These are phyloP conservation scores for Halophytophthora polymorphica DNA, from an alignment of 352 stramenopile species.

Conservation along the genomic window DNA sequence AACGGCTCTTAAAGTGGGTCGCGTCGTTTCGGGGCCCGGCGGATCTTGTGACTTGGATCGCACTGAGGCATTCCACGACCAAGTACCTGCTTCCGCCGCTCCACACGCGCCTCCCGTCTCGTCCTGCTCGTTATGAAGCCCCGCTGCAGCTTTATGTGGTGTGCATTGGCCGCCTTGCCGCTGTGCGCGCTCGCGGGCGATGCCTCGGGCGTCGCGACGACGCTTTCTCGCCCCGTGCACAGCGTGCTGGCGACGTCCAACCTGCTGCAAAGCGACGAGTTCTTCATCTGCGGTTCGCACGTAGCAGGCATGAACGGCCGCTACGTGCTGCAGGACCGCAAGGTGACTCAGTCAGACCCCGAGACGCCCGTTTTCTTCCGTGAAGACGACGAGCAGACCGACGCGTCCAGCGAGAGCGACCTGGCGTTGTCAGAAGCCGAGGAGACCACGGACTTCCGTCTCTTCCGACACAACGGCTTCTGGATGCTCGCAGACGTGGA, in stretches of 20 bases:
- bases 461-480: conserved; percentile 62
- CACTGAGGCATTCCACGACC: no score
- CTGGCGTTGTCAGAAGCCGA: background rate
- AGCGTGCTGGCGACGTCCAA: conserved; percentile 13
- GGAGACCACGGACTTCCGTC: conserved; percentile 36
- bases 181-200: no score
- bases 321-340: conserved; percentile 35
- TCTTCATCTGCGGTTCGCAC: conserved; percentile 54
- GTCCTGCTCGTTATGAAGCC: no score
- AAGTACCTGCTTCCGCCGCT: no score
- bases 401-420: background rate
- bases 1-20: no score
- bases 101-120: no score
- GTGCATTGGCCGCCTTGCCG: no score
- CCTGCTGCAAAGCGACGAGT: conserved; percentile 27
- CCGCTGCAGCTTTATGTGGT: no score
- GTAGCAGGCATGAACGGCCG: conserved; percentile 50
- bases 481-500: conserved; percentile 65
- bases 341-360: conserved; percentile 26
- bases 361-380: conserved; percentile 42
- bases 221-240: conserved; percentile 1
- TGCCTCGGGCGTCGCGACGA: background rate
- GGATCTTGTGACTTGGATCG: no score
- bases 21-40: no score
- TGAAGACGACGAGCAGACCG: conserved; percentile 30